Conservation (phyloP, 2,329 filamentous ascomycete species). For the Alternaria sp. region DNA sequence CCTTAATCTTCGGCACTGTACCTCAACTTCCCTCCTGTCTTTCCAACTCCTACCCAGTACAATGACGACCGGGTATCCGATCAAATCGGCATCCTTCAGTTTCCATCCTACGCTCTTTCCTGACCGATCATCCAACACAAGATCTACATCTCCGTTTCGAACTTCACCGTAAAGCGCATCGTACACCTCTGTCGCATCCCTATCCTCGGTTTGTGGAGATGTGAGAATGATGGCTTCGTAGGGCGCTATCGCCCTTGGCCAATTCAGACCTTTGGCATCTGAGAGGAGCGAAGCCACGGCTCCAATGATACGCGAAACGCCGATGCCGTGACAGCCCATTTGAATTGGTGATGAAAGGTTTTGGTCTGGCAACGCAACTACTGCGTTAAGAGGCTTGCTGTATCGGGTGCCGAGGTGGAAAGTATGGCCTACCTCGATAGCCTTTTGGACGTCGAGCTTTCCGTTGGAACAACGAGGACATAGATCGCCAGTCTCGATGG, state of each 20-base stretch:
- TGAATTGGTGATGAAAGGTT: conserved; percentile 67
- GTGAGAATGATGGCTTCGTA: conserved; percentile 77
- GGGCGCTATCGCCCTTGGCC: conserved; percentile 87
- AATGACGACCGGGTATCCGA: conserved; percentile 86
- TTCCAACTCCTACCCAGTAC: conserved; percentile 68
- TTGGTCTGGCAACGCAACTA: conserved; percentile 59
- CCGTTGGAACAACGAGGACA: conserved; percentile 76
- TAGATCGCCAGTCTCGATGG: conserved; percentile 70
- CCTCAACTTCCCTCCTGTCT: conserved; percentile 64
- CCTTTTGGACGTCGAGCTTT: conserved; percentile 70
- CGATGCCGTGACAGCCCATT: conserved; percentile 98
- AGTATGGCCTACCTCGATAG: conserved; percentile 92
- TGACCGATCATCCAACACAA: conserved; percentile 53
- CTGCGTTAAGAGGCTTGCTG: conserved; percentile 74
- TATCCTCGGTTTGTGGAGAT: conserved; percentile 53
- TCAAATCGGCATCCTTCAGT: conserved; percentile 84
- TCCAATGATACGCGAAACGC: conserved; percentile 87
- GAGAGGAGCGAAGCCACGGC: conserved; percentile 80
- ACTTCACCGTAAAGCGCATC: conserved; percentile 59
- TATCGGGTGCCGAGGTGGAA: conserved; percentile 94
- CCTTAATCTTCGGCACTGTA: conserved; percentile 77
- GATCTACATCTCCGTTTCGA: conserved; percentile 24
- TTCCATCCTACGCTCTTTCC: conserved; percentile 79
- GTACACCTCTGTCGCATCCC: conserved; percentile 67
- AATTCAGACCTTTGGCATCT: conserved; percentile 76